Conservation (phyloP, 805 yeast species). For the Yamadazyma scolyti region DNA sequence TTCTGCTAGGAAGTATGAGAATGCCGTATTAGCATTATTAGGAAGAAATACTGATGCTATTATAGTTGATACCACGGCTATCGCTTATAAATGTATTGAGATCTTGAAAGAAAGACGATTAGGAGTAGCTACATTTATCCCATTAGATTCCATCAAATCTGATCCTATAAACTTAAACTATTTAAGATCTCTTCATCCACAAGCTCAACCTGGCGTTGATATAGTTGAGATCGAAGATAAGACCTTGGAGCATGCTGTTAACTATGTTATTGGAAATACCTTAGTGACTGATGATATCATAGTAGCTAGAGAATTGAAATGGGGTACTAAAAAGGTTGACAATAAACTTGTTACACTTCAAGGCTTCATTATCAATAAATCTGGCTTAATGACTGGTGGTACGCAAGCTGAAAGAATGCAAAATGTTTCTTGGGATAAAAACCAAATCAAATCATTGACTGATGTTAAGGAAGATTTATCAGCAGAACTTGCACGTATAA, state of each 20-base stretch:
- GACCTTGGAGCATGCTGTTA: conserved; percentile 69
- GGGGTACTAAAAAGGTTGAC: conserved; percentile 51
- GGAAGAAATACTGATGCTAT: conserved; percentile 81
- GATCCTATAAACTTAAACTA: conserved; percentile 51
- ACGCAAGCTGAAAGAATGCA: conserved; percentile 39
- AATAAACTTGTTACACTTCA: conserved; percentile 75
- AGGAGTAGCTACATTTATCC: conserved; percentile 85
- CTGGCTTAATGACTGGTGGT: conserved; percentile 95
- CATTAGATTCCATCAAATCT: conserved; percentile 67
- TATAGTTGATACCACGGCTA: conserved; percentile 67
- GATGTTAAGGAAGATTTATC: conserved; percentile 47
- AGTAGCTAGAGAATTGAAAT: conserved; percentile 67
- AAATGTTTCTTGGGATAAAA: conserved; percentile 64
- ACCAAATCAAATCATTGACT: conserved; percentile 54
- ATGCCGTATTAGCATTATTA: conserved; percentile 70
- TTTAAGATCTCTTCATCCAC: conserved; percentile 49
- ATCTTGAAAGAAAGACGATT: conserved; percentile 80
- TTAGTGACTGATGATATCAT: conserved; percentile 70
- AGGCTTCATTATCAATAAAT: conserved; percentile 79
- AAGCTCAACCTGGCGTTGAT: conserved; percentile 70
- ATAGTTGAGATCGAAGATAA: conserved; percentile 64
- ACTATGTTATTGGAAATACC: conserved; percentile 75
- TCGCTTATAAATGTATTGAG: conserved; percentile 74
- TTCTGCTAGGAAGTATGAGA: conserved; percentile 63
- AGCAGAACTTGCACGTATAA: conserved; percentile 48